Evolutionary conservation across 2,329 filamentous ascomycete species (phyloP).

Genomic region (Aphanoascus verrucosus): DNA sequence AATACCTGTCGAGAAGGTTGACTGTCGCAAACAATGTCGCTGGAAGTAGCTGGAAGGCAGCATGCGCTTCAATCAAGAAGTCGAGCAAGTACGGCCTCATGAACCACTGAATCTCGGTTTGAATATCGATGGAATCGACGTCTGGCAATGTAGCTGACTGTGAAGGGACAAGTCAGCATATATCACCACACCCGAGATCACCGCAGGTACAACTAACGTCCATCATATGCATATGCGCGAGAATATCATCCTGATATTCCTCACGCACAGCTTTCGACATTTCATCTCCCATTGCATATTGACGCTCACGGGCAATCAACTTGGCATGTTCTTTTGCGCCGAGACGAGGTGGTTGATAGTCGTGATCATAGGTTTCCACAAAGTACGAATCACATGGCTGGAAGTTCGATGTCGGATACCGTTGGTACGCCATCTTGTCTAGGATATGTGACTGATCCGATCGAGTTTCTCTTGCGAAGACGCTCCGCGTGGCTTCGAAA

Average conservation of each 20-base stretch:
- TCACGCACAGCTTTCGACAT: slow-evolving; percentile 74
- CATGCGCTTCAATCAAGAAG: slow-evolving; percentile 94
- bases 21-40: slow-evolving; percentile 93
- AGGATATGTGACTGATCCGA: slow-evolving; percentile 16
- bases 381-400: slow-evolving; percentile 60
- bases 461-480: slow-evolving; percentile 19
- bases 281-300: slow-evolving; percentile 80
- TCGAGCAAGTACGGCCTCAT: slow-evolving; percentile 98
- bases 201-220: slow-evolving; percentile 46
- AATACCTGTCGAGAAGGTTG: slow-evolving; percentile 95
- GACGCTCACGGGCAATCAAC: slow-evolving; percentile 67
- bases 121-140: slow-evolving; percentile 95
- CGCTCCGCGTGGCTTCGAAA: slow-evolving; percentile 26
- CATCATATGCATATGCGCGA: slow-evolving; percentile 92
- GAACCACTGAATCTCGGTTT: slow-evolving; percentile 99
- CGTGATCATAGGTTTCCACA: slow-evolving; percentile 50
- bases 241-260: slow-evolving; percentile 88
- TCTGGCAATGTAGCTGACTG: slow-evolving; percentile 81
- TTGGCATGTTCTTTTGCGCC: slow-evolving; percentile 65
- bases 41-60: slow-evolving; percentile 83
- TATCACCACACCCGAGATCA: not conserved
- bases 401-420: slow-evolving; percentile 42
- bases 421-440: slow-evolving; percentile 46
- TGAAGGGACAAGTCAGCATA: slow-evolving; percentile 17
- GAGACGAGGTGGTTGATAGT: slow-evolving; percentile 44